Conservation (phyloP, 768 basidiomycete species). For the Tricholomella constricta region DNA sequence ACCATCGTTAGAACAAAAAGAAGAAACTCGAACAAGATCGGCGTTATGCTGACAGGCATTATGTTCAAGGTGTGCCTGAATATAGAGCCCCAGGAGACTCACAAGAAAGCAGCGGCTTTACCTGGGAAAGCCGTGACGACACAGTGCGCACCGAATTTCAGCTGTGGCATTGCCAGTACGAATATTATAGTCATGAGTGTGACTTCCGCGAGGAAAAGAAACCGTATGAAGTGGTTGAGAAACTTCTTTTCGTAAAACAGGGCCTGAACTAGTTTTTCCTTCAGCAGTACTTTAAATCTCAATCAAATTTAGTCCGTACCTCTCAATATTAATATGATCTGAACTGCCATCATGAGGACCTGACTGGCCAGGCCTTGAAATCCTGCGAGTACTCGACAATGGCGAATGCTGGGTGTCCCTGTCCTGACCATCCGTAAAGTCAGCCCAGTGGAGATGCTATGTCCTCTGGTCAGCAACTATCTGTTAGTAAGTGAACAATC, state of each 20-base stretch:
- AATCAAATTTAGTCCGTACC: slow-evolving; percentile 11
- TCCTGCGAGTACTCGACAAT: slow-evolving; percentile 12
- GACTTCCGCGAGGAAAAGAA: slow-evolving; percentile 16
- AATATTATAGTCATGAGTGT: slow-evolving; percentile 17
- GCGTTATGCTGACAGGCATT: slow-evolving; percentile 10
- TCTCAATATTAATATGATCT: slow-evolving; percentile 23
- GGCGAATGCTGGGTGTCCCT: background rate
- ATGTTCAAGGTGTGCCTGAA: background rate
- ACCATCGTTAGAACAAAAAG: slow-evolving; percentile 27
- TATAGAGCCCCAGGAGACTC: slow-evolving; percentile 4
- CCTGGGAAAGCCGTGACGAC: slow-evolving; percentile 20
- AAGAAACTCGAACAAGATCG: slow-evolving; percentile 22
- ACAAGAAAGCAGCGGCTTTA: slow-evolving; percentile 19
- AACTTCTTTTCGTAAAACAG: slow-evolving; percentile 17
- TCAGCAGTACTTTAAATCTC: background rate
- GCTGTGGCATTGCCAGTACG: slow-evolving; percentile 2
- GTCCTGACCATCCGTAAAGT: slow-evolving; percentile 13
- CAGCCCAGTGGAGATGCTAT: slow-evolving; percentile 17
- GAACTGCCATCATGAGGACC: slow-evolving; percentile 21
- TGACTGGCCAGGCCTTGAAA: slow-evolving; percentile 23
- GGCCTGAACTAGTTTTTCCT: slow-evolving; percentile 18
- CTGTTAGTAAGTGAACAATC: background rate
- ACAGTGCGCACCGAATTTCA: slow-evolving; percentile 21
- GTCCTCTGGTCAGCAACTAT: background rate
- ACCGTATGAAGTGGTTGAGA: slow-evolving; percentile 14